Base-by-base conservation (phyloP, 768 basidiomycete species). In the Lactarius akahatsu region DNA sequence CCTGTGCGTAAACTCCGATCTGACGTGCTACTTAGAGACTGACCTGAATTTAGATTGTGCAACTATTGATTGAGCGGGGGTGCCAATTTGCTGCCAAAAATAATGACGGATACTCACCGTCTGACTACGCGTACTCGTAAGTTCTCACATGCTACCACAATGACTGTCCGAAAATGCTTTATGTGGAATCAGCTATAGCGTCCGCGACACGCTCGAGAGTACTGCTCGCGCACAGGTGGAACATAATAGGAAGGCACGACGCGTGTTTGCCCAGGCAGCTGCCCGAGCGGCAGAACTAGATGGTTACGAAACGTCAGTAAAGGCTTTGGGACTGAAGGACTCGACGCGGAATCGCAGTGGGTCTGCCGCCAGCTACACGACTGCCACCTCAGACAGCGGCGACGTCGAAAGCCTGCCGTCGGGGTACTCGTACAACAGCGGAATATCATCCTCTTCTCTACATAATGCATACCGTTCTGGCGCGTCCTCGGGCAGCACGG, bases 81-180 rank as follows among this genome's bases (percentile, higher is more conserved):
- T 96, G 93, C 72, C 89, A 89, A 72, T 92, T 86, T 74, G 79
- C 85, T 32, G 88, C 88, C 26, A 85, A 89, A 69, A 98, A 98
- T 74, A 94, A 94, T 66, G 87, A 92, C 68, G 94, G 94, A 0
- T 97, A 94, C 75, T 92, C 91, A 11, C 89, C 96, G 11, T 88
- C 89, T 0, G 96, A 98, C 77, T 97, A 96, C 76, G 93, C 95
- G 18, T 97, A 92, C 75, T 92, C 91, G 85, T 91, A 73, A 66
- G 89, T 82, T 41, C 55, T 62, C 50, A 63, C 30, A 16, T 45
- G 15, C 23, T 62, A 45, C 50, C 26, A 38, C 20, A 20, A 63
- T 20, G 16, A 61, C 63, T 23, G 60, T 52, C 70, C 70, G 69
- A 72, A 66, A 72, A 71, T 65, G 52, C 36, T 15, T 56, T 47